Evolutionary conservation across 768 basidiomycete genomes (phyloP).

Genomic region (Dendrothele bispora): DNA sequence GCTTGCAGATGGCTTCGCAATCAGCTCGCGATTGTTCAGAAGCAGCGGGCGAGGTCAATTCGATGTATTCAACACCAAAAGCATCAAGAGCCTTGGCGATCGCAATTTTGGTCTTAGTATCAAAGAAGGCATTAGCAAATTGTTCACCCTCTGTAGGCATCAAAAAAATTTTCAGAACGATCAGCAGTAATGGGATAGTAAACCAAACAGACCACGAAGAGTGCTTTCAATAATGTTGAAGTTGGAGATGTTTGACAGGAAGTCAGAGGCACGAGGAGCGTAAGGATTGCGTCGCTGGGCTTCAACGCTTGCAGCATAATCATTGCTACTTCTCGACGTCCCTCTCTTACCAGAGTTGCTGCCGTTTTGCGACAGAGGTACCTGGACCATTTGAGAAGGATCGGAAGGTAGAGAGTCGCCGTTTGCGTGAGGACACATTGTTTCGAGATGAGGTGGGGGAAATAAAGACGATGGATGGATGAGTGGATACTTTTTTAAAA

Average conservation of each 20-base stretch:
- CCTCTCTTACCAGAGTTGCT: constrained; percentile 40
- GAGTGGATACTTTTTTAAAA: neutral
- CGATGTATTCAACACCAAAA: constrained; percentile 99
- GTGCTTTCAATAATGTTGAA: constrained; percentile 98
- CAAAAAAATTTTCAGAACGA: constrained; percentile 10
- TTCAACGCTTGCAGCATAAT: constrained; percentile 28
- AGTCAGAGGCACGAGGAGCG: constrained; percentile 88
- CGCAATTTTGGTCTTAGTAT: constrained; percentile 99
- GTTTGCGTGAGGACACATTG: constrained; percentile 68
- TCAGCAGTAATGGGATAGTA: neutral
- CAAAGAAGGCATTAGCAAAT: constrained; percentile 99
- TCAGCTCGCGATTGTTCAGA: constrained; percentile 93
- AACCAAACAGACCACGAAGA: constrained; percentile 68
- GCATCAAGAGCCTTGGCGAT: constrained; percentile 98
- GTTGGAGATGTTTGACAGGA: constrained; percentile 89
- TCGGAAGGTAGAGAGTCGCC: constrained; percentile 44
- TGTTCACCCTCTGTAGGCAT: constrained; percentile 85
- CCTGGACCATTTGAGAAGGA: constrained; percentile 67
- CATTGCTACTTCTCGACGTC: constrained; percentile 30
- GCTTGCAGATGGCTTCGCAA: constrained; percentile 99
- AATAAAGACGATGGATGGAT: neutral
- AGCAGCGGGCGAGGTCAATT: constrained; percentile 96
- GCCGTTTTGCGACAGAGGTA: constrained; percentile 54
- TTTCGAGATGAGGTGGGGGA: constrained; percentile 6
- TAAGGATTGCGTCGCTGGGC: constrained; percentile 70